Evolutionary conservation across 2,329 filamentous ascomycete species (phyloP).

Genomic region (Dactylella cylindrospora): DNA sequence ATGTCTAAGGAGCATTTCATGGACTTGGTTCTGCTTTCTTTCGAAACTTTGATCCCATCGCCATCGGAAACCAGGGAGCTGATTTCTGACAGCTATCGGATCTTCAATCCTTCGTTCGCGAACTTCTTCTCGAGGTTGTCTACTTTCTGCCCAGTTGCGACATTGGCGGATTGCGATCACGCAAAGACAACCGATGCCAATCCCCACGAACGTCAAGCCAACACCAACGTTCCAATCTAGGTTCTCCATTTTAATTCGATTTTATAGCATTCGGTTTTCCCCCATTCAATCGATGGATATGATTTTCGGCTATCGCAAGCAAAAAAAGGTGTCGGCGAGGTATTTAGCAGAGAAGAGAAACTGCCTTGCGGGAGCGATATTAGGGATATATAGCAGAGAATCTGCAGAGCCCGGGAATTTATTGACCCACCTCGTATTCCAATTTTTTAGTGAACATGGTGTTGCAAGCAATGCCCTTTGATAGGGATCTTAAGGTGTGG

Average conservation of each 20-base stretch:
- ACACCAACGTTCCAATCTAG: not conserved
- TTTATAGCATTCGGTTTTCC: constrained; percentile 4
- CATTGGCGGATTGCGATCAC: no score
- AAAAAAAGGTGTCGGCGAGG: not conserved
- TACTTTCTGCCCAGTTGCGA: no score
- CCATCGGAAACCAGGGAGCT: constrained; percentile 19
- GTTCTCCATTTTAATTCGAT: not conserved
- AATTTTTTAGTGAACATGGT: constrained; percentile 1
- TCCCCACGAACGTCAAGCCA: constrained; percentile 17
- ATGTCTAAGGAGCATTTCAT: constrained; percentile 25
- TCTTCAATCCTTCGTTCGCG: no score
- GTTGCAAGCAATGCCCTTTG: no score
- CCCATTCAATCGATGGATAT: not conserved
- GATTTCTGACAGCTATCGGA: no score
- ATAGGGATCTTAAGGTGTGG: no score
- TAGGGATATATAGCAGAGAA: constrained; percentile 4
- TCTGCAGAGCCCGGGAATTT: no score
- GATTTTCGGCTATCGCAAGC: not conserved
- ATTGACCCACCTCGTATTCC: constrained; percentile 38
- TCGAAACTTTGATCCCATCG: constrained; percentile 36
- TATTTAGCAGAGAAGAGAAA: not conserved
- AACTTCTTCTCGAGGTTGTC: no score
- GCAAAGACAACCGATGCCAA: constrained; percentile 18
- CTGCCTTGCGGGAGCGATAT: constrained; percentile 1
- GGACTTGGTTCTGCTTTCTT: constrained; percentile 22